These are phyloP conservation scores for Backusella mclennaniae DNA, from an alignment of 192 early-diverging fungal species.

Conservation along the genomic window DNA sequence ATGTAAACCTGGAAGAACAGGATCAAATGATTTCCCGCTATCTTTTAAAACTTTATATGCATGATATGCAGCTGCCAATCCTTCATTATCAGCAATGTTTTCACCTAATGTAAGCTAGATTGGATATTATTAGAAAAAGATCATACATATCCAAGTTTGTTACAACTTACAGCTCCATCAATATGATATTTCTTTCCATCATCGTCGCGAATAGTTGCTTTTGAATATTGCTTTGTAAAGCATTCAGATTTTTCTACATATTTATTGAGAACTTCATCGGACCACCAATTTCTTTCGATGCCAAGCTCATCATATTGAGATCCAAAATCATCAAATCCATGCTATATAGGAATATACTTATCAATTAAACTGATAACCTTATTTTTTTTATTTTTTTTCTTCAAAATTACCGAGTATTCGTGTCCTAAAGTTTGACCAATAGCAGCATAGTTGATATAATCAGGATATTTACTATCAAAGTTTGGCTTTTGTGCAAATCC, in stretches of 20 bases:
- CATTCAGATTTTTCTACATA: slow-evolving; percentile 43
- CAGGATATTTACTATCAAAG: slow-evolving; percentile 53
- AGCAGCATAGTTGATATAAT: slow-evolving; percentile 65
- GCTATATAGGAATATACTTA: background rate
- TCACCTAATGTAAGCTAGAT: slow-evolving; percentile 51
- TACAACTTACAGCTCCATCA: slow-evolving; percentile 46
- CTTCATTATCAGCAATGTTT: slow-evolving; percentile 73
- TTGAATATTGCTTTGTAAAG: slow-evolving; percentile 64
- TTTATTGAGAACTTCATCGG: background rate
- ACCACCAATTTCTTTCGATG: slow-evolving; percentile 17
- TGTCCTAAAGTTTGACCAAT: slow-evolving; percentile 73
- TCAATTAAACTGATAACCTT: background rate
- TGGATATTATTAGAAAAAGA: background rate
- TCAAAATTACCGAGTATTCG: slow-evolving; percentile 50
- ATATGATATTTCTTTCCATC: slow-evolving; percentile 41
- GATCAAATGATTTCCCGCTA: slow-evolving; percentile 17
- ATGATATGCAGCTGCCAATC: slow-evolving; percentile 45
- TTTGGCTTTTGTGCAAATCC: slow-evolving; percentile 28
- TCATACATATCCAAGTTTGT: background rate
- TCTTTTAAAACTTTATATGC: slow-evolving; percentile 45
- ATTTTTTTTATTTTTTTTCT: background rate
- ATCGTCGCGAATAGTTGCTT: slow-evolving; percentile 43
- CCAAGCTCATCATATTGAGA: slow-evolving; percentile 16
- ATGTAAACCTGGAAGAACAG: slow-evolving; percentile 43
- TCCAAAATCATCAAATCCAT: slow-evolving; percentile 11